Evolutionary conservation across 1,139 yeast genomes (phyloP).

Genomic region (Pichiaceae sp.): DNA sequence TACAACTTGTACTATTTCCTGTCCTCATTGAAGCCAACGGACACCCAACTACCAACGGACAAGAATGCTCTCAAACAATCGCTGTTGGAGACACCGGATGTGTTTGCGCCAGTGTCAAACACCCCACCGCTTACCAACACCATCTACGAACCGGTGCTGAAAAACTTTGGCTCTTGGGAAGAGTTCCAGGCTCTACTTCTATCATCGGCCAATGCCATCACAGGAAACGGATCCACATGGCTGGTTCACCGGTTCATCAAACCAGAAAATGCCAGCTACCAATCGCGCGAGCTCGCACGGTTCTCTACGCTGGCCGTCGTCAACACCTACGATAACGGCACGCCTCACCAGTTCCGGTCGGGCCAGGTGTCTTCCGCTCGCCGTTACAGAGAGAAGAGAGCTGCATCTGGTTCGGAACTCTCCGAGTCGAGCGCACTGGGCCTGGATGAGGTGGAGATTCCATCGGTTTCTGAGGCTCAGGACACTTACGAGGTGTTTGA

Average conservation of each 20-base stretch:
- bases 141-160: slow-evolving; percentile 24
- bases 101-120: slow-evolving; percentile 9
- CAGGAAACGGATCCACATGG: slow-evolving; percentile 76
- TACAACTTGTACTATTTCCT: slow-evolving; percentile 54
- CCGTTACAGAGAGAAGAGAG: slow-evolving; percentile 14
- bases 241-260: slow-evolving; percentile 17
- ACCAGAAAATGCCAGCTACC: slow-evolving; percentile 12
- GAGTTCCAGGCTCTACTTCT: slow-evolving; percentile 60
- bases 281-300: slow-evolving; percentile 14
- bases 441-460: slow-evolving; percentile 12
- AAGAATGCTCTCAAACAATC: slow-evolving; percentile 23
- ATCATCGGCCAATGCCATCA: slow-evolving; percentile 53
- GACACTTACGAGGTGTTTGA: slow-evolving; percentile 15
- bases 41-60: slow-evolving; percentile 9
- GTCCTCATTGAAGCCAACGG: slow-evolving; percentile 34
- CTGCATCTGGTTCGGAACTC: slow-evolving; percentile 1
- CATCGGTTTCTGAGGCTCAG: slow-evolving; percentile 27
- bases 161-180: slow-evolving; percentile 57
- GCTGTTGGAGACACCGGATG: slow-evolving; percentile 27
- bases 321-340: slow-evolving; percentile 71
- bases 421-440: not conserved
- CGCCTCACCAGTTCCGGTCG: slow-evolving; percentile 47
- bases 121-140: slow-evolving; percentile 28
- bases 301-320: slow-evolving; percentile 43
- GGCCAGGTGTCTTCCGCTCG: slow-evolving; percentile 35